Conservation (phyloP, 2,329 filamentous ascomycete species). For the Penicillium sp. region DNA sequence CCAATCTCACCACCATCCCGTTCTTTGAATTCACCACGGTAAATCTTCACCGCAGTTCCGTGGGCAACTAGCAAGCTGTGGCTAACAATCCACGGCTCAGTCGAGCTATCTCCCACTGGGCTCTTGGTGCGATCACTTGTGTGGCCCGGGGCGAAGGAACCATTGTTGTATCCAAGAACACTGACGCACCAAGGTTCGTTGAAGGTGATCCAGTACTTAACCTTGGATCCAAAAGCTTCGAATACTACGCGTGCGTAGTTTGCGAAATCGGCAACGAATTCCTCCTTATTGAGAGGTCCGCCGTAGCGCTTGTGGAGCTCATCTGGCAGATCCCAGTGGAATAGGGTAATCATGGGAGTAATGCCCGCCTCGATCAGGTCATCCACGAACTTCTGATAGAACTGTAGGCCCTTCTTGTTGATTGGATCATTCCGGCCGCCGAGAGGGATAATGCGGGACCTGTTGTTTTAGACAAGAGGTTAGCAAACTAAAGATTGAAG, state of each 20-base stretch:
- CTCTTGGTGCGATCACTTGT: conserved; percentile 73
- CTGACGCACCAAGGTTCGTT: conserved; percentile 87
- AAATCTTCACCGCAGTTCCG: conserved; percentile 74
- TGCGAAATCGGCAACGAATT: conserved; percentile 79
- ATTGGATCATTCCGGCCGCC: conserved; percentile 78
- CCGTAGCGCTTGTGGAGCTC: conserved; percentile 76
- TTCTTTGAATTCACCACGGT: conserved; percentile 76
- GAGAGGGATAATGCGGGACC: conserved; percentile 76
- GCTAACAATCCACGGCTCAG: conserved; percentile 78
- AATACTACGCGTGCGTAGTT: conserved; percentile 76
- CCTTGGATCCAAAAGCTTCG: conserved; percentile 67
- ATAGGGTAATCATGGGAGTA: conserved; percentile 75
- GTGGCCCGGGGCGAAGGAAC: conserved; percentile 77
- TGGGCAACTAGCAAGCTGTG: conserved; percentile 80
- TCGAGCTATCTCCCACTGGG: conserved; percentile 67
- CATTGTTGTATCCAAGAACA: conserved; percentile 74
- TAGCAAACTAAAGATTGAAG: not conserved
- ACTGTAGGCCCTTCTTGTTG: conserved; percentile 73
- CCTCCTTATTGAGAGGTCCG: conserved; percentile 73
- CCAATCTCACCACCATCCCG: conserved; percentile 73
- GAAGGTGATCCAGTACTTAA: conserved; percentile 87
- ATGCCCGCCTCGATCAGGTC: conserved; percentile 74
- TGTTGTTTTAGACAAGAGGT: conserved; percentile 10
- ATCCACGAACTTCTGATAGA: conserved; percentile 77
- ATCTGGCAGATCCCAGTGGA: conserved; percentile 85